Evolutionary conservation across 1,139 yeast genomes (phyloP), one percentile per base, ranked within the genome.

Genomic region (Pichia kudriavzevii): DNA sequence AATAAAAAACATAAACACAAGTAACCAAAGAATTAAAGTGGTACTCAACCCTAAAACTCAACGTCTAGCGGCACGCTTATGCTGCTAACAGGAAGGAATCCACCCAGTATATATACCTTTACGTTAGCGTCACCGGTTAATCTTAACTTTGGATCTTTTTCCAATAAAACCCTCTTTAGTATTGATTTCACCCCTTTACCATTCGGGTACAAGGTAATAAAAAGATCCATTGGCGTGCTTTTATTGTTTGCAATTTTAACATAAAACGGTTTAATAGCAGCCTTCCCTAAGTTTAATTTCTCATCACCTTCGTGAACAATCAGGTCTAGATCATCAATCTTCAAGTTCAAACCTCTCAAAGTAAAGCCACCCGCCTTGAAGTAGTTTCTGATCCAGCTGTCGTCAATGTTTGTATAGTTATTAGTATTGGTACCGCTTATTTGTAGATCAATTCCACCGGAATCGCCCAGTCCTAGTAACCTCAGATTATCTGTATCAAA

Each of bases 91-190:
- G 64, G 61, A 7, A 61, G 28, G 25, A 42, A 47, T 2, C 63
- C 63, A 28, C 50, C 51, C 13, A 52, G 28, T 3, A 60, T 34
- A 16, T 46, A 44, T 1, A 62, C 33, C 11, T 46, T 47, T 17
- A 62, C 50, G 1, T 35, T 34, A 0, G 64, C 58, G 27, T 54
- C 50, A 2, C 65, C 66, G 31, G 48, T 47, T 5, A 62, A 36
- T 31, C 51, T 51, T 27, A 60, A 44, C 1, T 49, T 40, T 3
- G 56, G 41, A 26, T 51, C 53, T 3, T 63, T 58, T 13, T 57
- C 43, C 2, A 42, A 24, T 7, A 61, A 22, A 2, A 61, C 24
- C 23, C 47, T 43, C 34, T 55, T 59, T 10, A 61, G 40, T 11
- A 59, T 36, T 2, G 53, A 54, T n/a, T 58, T 35, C 3, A 59